Evolutionary conservation across 345 rosid genomes (phyloP).

Genomic region (Lagerstroemia speciosa): DNA sequence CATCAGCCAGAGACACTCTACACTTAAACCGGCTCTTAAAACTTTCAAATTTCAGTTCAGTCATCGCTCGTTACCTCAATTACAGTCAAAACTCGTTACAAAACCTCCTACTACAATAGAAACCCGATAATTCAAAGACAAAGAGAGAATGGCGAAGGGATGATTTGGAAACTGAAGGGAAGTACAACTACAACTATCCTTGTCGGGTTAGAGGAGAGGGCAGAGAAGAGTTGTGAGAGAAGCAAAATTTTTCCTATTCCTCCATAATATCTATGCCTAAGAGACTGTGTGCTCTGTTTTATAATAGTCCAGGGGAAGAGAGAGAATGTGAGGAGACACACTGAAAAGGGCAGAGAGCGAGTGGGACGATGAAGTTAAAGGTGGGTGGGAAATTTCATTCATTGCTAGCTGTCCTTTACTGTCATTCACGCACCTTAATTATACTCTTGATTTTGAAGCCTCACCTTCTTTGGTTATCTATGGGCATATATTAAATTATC

Average conservation of each 20-base stretch:
- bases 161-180: no score
- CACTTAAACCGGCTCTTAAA: no score
- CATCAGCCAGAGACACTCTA: no score
- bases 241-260: not conserved
- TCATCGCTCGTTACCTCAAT: not conserved
- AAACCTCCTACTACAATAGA: not conserved
- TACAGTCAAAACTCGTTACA: not conserved
- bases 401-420: conserved; percentile 67
- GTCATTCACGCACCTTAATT: not conserved
- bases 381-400: conserved; percentile 44
- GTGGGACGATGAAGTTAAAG: conserved; percentile 1
- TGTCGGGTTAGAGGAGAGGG: no score
- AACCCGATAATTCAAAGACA: not conserved
- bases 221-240: not conserved
- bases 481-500: no score
- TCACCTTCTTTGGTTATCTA: conserved; percentile 14
- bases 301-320: not conserved
- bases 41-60: not conserved
- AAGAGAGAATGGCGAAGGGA: not conserved
- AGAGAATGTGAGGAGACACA: not conserved
- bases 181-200: no score
- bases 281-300: not conserved
- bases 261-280: not conserved
- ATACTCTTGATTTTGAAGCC: conserved; percentile 46
- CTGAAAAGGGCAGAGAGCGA: not conserved